These are phyloP conservation scores for Sporodiniella umbellata DNA, from an alignment of 371 early-diverging fungal genomes.

Conservation along the genomic window DNA sequence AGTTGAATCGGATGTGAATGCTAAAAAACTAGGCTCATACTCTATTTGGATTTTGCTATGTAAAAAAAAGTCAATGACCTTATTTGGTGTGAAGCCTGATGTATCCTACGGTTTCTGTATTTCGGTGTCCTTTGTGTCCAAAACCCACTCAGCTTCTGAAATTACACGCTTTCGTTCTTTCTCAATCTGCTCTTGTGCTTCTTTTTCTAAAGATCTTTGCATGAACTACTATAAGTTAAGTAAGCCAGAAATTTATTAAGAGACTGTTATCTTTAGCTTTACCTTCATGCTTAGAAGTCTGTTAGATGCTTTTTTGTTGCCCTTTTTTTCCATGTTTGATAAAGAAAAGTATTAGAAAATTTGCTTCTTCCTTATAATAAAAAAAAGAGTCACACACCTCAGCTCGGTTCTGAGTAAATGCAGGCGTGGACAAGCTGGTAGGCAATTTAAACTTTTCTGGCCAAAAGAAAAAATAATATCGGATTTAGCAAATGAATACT, in stretches of 20 bases:
- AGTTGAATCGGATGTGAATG: slow-evolving; percentile 28
- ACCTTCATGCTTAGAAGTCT: slow-evolving; percentile 44
- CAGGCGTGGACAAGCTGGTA: too few species aligned
- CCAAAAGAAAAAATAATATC: too few species aligned
- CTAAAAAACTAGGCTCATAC: slow-evolving; percentile 50
- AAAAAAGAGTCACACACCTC: too few species aligned
- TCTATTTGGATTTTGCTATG: slow-evolving; percentile 51
- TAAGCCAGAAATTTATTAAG: neutral
- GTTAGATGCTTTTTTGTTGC: slow-evolving; percentile 29
- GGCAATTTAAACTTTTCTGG: too few species aligned
- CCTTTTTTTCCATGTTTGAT: slow-evolving; percentile 1
- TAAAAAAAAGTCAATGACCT: neutral
- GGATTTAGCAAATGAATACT: too few species aligned
- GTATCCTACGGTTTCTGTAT: slow-evolving; percentile 49
- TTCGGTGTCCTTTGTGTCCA: slow-evolving; percentile 41
- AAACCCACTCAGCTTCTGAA: slow-evolving; percentile 56
- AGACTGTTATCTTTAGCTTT: neutral
- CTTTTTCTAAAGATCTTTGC: slow-evolving; percentile 53
- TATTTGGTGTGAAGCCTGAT: too few species aligned
- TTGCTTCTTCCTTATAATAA: neutral
- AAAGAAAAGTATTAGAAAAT: neutral
- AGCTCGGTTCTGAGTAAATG: too few species aligned
- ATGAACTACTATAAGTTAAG: too few species aligned
- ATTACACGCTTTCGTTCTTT: slow-evolving; percentile 50
- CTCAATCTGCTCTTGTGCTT: slow-evolving; percentile 23